Base-by-base conservation (phyloP, 2,329 filamentous ascomycete genomes). In the Phialemoniopsis sp. region DNA sequence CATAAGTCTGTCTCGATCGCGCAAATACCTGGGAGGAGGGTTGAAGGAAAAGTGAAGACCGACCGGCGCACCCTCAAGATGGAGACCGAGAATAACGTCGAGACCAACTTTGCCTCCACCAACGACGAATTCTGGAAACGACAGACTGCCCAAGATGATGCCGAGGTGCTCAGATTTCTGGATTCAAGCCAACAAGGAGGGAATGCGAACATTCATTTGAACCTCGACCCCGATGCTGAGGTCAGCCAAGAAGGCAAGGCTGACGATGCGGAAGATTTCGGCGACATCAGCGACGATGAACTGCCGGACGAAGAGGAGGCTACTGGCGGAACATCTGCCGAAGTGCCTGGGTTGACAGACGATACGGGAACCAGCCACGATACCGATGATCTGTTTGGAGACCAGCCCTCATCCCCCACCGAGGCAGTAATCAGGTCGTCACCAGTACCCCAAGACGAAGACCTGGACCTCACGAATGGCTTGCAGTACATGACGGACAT, bases 251-350 rank as follows among this genome's bases (percentile, higher is more conserved):
- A 72, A 7, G 85, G 89, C 59, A 98, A 98, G 63, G 91, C 89
- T 39, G 89, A 89, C 44, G 87, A 97, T 64, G 93, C 93, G 31
- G 68, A 93, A 46, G 93, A 98, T 57, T 98, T 74, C 32, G 70
- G 93, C 45, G 91, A 98, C 57, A 97, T 77, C 52, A 90, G 97
- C 46, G 91, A 97, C 58, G 89, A 94, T 56, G 90, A 96, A 46
- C 73, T 95, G 8, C 85, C 89, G 10, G 88, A 93, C 7, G 88
- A 93, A 46, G 82, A 87, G 44, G 76, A 82, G 40, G 63, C 61
- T 19, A 32, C 40, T 2, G 38, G 21, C 4, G 39, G 38, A 21
- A 54, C 58, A 13, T 71, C 67, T 13, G 57, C 64, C 34, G 71
- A 78, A 40, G 56, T 72, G n/a, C 74, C 75, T 1, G 71, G 67